A percentile compares a stretch with the other conserved stretches of the same genome.
These are phyloP conservation scores for Sphagnurus paluster DNA, from an alignment of 1,284 basidiomycete species.

Conservation along the genomic window DNA sequence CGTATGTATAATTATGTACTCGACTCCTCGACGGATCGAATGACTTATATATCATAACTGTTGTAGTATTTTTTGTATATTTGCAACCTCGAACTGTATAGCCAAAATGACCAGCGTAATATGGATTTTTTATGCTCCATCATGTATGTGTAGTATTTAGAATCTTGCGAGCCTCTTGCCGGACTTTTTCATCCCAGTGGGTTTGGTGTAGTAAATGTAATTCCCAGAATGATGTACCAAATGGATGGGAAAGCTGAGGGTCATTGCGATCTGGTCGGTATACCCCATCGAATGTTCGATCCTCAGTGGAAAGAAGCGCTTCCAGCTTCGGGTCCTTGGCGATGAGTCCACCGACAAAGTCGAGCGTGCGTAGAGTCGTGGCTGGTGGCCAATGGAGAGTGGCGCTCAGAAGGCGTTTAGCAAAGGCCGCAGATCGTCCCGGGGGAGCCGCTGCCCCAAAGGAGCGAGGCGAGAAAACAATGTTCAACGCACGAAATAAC, in stretches of 20 bases:
- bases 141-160: slow-evolving; percentile 36
- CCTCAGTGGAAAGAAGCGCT: slow-evolving; percentile 84
- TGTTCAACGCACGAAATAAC: slow-evolving; percentile 83
- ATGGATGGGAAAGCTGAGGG: slow-evolving; percentile 78
- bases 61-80: slow-evolving; percentile 15
- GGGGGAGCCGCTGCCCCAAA: slow-evolving; percentile 61
- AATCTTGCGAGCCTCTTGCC: slow-evolving; percentile 53
- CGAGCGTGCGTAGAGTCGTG: slow-evolving; percentile 65
- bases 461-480: slow-evolving; percentile 73
- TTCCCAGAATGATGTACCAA: slow-evolving; percentile 74
- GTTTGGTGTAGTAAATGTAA: slow-evolving; percentile 52
- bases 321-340: slow-evolving; percentile 81
- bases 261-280: slow-evolving; percentile 85
- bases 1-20: neutral
- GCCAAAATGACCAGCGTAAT: slow-evolving; percentile 14
- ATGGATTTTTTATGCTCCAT: slow-evolving; percentile 6
- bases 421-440: slow-evolving; percentile 86
- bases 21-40: slow-evolving; percentile 5
- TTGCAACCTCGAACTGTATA: slow-evolving; percentile 11
- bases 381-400: slow-evolving; percentile 79
- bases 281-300: slow-evolving; percentile 78
- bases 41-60: slow-evolving; percentile 6
- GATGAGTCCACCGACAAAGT: slow-evolving; percentile 73
- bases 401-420: slow-evolving; percentile 84
- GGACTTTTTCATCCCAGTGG: slow-evolving; percentile 68